Evolutionary conservation across 768 basidiomycete species (phyloP).

Genomic region (Heimioporus sp.): DNA sequence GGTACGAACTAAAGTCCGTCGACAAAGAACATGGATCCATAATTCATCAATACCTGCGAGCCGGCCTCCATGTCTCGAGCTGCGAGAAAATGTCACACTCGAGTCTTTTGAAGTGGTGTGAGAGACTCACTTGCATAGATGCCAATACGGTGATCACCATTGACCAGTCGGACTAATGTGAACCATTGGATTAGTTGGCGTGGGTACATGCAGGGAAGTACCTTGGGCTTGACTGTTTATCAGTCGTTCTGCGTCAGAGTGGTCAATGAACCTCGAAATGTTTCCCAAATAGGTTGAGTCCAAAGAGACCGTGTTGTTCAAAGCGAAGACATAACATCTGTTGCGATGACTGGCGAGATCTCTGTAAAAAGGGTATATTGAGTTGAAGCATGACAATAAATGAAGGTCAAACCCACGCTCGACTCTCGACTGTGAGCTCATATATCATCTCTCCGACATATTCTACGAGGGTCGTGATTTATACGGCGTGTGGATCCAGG

Average conservation of each 20-base stretch:
- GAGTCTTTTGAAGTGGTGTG: too few relatives aligned
- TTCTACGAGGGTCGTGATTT: slow-evolving; percentile 38
- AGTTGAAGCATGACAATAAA: neutral
- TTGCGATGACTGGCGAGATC: slow-evolving; percentile 44
- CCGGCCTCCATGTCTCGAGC: slow-evolving; percentile 40
- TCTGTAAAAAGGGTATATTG: slow-evolving; percentile 24
- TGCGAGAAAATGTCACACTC: slow-evolving; percentile 16
- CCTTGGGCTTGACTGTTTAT: slow-evolving; percentile 48
- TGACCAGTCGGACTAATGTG: slow-evolving; percentile 51
- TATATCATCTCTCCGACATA: slow-evolving; percentile 64
- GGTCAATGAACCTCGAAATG: slow-evolving; percentile 68
- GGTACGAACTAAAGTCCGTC: neutral
- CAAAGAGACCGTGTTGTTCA: slow-evolving; percentile 47
- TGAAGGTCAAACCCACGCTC: slow-evolving; percentile 48
- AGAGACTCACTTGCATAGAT: slow-evolving; percentile 36
- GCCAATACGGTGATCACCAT: slow-evolving; percentile 67
- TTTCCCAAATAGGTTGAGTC: slow-evolving; percentile 61
- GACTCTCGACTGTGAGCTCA: slow-evolving; percentile 45
- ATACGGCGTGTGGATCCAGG: neutral
- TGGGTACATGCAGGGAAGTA: slow-evolving; percentile 22
- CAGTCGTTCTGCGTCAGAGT: slow-evolving; percentile 30
- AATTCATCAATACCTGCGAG: slow-evolving; percentile 56
- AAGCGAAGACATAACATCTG: slow-evolving; percentile 61
- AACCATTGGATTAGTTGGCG: neutral
- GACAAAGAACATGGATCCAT: slow-evolving; percentile 50